Base-by-base conservation (phyloP, 768 basidiomycete species). In the Podaxis carcinomalis region DNA sequence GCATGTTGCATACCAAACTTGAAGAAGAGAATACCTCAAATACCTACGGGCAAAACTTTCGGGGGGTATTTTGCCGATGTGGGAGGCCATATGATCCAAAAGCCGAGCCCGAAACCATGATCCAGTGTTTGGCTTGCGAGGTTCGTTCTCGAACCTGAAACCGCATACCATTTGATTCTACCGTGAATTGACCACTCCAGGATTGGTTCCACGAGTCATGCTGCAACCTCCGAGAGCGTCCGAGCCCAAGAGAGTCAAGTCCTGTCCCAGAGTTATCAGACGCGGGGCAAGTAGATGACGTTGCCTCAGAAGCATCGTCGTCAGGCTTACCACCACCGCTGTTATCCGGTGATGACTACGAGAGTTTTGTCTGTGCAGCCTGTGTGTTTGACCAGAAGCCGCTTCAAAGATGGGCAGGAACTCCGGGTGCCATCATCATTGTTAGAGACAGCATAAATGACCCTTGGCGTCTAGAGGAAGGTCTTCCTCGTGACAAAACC, bases 121-220 rank as follows among this genome's bases (percentile, higher is more conserved):
- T 93, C 32, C 92, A 94, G 74, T 94, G 92, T 70, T 73, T 93
- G 56, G 77, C 85, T 16, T 94, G 92, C 72, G 92, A 94, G 81
- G 92, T 93, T 64, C 68, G 83, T 78, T 60, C 40, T 55, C 65
- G 56, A 51, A 25, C 52, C 44, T 52, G 61, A 49, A 13, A 21
- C 46, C 58, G 63, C 19, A 27, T 49, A 40, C 21, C 44, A n/a
- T 32, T 35, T 39, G 6, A 32, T 59, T 59, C 14, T 40, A 42
- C 52, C 39, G 14, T 21, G 52, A 56, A 35, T 51, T 63, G 55
- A 32, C 7, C 32, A 2, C 49, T 61, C n/a, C 63, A 93, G 91
- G 92, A 94, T 68, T 94, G 92, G 92, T 94, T 87, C 72, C 92
- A 94, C 66, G 92, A 94, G 75, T 93, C 90, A 10, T 94, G 92